These are phyloP conservation scores for Stevia rebaudiana DNA, from an alignment of 140 eudicot species.

Conservation along the genomic window DNA sequence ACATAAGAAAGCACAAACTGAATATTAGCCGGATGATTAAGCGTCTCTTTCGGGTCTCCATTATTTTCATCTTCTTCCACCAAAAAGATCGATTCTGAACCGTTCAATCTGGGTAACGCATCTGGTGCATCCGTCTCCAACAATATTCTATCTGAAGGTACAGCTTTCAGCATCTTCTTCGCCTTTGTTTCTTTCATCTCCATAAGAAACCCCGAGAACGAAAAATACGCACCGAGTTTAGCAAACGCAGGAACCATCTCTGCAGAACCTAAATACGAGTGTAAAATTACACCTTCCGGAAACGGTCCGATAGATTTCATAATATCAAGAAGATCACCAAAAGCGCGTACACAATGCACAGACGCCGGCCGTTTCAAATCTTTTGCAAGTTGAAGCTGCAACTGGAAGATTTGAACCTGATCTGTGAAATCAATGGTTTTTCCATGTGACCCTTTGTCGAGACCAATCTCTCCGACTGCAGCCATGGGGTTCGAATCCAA, in stretches of 20 bases:
- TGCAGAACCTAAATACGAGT: conserved; percentile 85
- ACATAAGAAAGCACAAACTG: conserved; percentile 66
- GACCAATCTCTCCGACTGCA: conserved; percentile 91
- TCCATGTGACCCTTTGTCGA: conserved; percentile 69
- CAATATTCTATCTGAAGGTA: conserved; percentile 74
- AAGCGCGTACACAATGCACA: conserved; percentile 92
- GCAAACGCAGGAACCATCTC: conserved; percentile 91
- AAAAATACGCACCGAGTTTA: conserved; percentile 84
- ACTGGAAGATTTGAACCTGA: conserved; percentile 60
- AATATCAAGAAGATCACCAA: conserved; percentile 73
- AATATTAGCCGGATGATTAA: conserved; percentile 87
- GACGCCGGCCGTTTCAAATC: conserved; percentile 80
- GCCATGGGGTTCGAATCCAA: conserved; percentile 60
- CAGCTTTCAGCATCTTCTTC: conserved; percentile 65
- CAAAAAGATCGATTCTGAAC: conserved; percentile 37
- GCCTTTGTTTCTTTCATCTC: conserved; percentile 76
- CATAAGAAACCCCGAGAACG: conserved; percentile 89
- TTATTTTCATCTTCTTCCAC: conserved; percentile 35
- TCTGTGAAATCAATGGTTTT: conserved; percentile 54
- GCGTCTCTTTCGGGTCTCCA: conserved; percentile 30
- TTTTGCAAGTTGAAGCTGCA: conserved; percentile 87
- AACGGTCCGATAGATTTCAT: conserved; percentile 69
- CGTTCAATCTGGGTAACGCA: conserved; percentile 48
- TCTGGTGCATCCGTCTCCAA: conserved; percentile 98
- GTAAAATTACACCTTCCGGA: conserved; percentile 78